Evolutionary conservation across 371 early-diverging fungal species (phyloP).

Genomic region (Apophysomyces elegans): DNA sequence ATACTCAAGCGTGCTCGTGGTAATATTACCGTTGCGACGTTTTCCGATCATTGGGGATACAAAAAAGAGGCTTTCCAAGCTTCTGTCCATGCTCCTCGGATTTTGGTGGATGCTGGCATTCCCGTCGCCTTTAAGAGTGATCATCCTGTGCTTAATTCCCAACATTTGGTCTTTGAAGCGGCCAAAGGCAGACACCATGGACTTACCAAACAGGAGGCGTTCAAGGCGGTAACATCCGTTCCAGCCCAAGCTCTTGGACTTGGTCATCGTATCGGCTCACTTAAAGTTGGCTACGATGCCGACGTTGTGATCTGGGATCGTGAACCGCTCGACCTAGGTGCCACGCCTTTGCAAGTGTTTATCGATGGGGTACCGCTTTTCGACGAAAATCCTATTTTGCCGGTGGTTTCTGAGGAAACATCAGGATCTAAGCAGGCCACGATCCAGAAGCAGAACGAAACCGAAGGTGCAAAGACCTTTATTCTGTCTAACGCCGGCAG

Average conservation of each 20-base stretch:
- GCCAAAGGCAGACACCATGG: conserved; percentile 76
- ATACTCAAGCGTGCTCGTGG: conserved; percentile 64
- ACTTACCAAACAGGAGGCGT: conserved; percentile 56
- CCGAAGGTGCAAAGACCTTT: conserved; percentile 20
- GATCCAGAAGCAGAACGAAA: neutral
- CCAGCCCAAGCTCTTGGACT: conserved; percentile 76
- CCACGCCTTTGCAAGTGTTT: conserved; percentile 71
- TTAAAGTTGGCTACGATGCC: conserved; percentile 75
- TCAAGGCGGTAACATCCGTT: conserved; percentile 71
- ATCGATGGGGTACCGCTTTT: conserved; percentile 70
- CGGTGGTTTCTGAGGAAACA: neutral
- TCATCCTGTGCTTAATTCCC: conserved; percentile 76
- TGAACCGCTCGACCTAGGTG: conserved; percentile 68
- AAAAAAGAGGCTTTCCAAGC: conserved; percentile 79
- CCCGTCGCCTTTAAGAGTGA: conserved; percentile 77
- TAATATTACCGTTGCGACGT: conserved; percentile 69
- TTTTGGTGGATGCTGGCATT: conserved; percentile 69
- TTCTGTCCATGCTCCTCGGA: conserved; percentile 60
- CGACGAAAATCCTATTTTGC: conserved; percentile 32
- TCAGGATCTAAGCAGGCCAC: conserved; percentile 1
- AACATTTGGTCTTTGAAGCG: conserved; percentile 76
- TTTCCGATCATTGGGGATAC: conserved; percentile 75
- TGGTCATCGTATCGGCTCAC: conserved; percentile 69
- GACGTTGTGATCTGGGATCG: conserved; percentile 74
- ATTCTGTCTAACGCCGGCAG: conserved; percentile 44